These are phyloP conservation scores for Fusarium haematococcum DNA, from an alignment of 2,329 filamentous ascomycete species.

Conservation along the genomic window DNA sequence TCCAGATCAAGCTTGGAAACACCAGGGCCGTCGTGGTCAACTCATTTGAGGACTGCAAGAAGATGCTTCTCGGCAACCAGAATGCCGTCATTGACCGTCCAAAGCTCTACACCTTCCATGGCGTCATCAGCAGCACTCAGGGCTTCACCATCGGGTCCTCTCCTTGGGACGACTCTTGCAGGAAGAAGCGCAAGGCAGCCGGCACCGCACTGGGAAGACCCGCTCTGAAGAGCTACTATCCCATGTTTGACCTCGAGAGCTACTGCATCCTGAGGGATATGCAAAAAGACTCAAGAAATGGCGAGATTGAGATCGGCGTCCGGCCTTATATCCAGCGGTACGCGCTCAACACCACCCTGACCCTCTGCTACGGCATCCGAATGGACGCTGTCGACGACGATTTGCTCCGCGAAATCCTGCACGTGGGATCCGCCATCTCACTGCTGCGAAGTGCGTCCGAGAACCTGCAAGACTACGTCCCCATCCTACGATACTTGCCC, in stretches of 20 bases:
- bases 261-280: conserved; percentile 63
- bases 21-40: conserved; percentile 63
- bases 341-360: conserved; percentile 65
- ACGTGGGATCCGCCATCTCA: conserved; percentile 64
- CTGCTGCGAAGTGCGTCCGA: conserved; percentile 63
- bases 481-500: conserved; percentile 60
- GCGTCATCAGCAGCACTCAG: conserved; percentile 78
- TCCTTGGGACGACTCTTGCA: conserved; percentile 85
- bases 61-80: conserved; percentile 82
- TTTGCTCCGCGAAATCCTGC: conserved; percentile 62
- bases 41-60: conserved; percentile 77
- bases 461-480: conserved; percentile 66
- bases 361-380: conserved; percentile 65
- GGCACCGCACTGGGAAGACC: conserved; percentile 73
- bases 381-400: conserved; percentile 66
- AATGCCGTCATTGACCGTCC: conserved; percentile 81
- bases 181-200: conserved; percentile 79
- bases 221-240: conserved; percentile 59
- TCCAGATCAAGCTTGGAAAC: conserved; percentile 62
- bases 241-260: conserved; percentile 66
- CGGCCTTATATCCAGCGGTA: conserved; percentile 65
- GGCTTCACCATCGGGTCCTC: conserved; percentile 86
- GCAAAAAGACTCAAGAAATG: conserved; percentile 55
- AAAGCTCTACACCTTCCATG: conserved; percentile 83
- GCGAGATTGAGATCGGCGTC: conserved; percentile 57